Conservation (phyloP, 441 rosid species). For the Hypseocharis bilobata region DNA sequence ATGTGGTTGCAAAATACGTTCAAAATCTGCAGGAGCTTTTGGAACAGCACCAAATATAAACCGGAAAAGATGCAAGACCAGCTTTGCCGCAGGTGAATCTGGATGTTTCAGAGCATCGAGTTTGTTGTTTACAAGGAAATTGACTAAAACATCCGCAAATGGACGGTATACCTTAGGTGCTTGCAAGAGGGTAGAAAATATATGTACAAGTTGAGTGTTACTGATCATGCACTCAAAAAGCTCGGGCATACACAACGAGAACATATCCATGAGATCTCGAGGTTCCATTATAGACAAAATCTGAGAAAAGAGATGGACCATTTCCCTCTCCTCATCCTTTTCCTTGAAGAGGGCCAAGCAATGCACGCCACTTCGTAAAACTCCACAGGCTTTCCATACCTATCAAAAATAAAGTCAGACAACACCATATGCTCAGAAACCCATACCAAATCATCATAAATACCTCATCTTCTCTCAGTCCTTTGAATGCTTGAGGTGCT, state of each 20-base stretch:
- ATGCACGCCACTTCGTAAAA: constrained; percentile 83
- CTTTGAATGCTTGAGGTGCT: constrained; percentile 65
- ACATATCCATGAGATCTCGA: constrained; percentile 97
- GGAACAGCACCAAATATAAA: constrained; percentile 81
- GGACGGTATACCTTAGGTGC: constrained; percentile 74
- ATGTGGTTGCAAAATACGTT: constrained; percentile 86
- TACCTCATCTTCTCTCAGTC: constrained; percentile 98
- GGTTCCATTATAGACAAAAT: constrained; percentile 92
- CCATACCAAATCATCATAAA: constrained; percentile 17
- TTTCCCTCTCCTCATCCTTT: constrained; percentile 93
- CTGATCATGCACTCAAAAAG: constrained; percentile 94
- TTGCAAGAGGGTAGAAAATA: constrained; percentile 76
- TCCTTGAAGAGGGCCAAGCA: constrained; percentile 97
- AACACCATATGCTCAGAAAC: constrained; percentile 22
- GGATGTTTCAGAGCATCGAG: constrained; percentile 76
- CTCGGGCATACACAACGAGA: constrained; percentile 90
- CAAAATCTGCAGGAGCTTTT: constrained; percentile 86
- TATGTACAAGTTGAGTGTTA: constrained; percentile 73
- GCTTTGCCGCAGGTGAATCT: constrained; percentile 71
- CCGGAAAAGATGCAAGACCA: constrained; percentile 81
- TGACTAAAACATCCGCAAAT: constrained; percentile 81
- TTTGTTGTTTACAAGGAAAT: constrained; percentile 76
- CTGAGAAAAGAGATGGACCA: constrained; percentile 76
- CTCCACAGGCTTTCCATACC: constrained; percentile 96
- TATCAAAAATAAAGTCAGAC: constrained; percentile 35